Conservation (phyloP, 495 filamentous ascomycete genomes). For the Penicillium odoratum region DNA sequence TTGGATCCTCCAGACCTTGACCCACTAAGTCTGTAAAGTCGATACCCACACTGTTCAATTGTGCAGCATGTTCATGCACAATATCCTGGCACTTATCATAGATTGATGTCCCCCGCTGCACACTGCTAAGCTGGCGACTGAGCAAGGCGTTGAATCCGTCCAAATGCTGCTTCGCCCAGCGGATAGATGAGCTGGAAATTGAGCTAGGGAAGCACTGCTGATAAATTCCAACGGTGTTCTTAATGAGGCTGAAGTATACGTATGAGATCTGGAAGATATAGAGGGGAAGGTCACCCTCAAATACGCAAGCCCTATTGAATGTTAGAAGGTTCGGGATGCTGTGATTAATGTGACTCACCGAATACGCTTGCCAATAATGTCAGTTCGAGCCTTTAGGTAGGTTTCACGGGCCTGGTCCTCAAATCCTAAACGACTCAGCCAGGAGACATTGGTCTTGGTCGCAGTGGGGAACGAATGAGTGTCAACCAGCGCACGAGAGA, state of each 20-base stretch:
- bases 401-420: conserved; percentile 85
- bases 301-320: conserved; percentile 73
- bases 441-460: conserved; percentile 72
- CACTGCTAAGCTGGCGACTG: conserved; percentile 77
- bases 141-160: conserved; percentile 86
- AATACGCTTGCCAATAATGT: conserved; percentile 74
- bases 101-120: conserved; percentile 63
- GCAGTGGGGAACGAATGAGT: conserved; percentile 68
- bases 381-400: conserved; percentile 75
- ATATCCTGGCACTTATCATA: conserved; percentile 84
- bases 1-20: conserved; percentile 36
- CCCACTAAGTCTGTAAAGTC: conserved; percentile 79
- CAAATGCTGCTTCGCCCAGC: conserved; percentile 92
- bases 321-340: conserved; percentile 29
- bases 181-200: conserved; percentile 89
- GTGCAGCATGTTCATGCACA: conserved; percentile 74
- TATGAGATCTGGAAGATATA: conserved; percentile 97
- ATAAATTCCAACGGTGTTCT: conserved; percentile 85
- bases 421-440: conserved; percentile 83
- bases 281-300: conserved; percentile 84
- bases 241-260: conserved; percentile 92
- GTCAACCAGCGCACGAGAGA: conserved; percentile 72
- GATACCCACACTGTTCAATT: conserved; percentile 82
- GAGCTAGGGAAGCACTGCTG: conserved; percentile 83
- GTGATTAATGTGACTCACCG: conserved; percentile 55